These are phyloP conservation scores for Silene latifolia DNA, from an alignment of 148 eudicot genomes.

Conservation along the genomic window DNA sequence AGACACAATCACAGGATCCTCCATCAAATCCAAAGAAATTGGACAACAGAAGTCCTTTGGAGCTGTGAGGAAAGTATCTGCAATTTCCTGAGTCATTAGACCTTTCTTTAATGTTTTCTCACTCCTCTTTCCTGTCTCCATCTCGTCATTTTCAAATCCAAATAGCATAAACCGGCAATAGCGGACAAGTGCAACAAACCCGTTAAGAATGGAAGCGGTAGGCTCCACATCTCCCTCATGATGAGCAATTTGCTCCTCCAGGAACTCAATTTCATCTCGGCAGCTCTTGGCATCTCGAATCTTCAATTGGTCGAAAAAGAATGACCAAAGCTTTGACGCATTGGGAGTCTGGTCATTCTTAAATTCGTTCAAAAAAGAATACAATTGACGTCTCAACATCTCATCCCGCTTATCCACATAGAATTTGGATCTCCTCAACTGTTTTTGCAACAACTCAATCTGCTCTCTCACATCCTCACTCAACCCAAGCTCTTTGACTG, in stretches of 20 bases:
- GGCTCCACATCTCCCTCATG: constrained; percentile 81
- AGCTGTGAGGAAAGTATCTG: constrained; percentile 46
- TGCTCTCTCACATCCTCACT: constrained; percentile 69
- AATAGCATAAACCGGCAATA: constrained; percentile 71
- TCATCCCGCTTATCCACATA: constrained; percentile 63
- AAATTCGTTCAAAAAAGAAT: constrained; percentile 47
- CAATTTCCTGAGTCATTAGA: constrained; percentile 45
- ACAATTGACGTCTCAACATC: constrained; percentile 43
- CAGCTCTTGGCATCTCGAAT: constrained; percentile 44
- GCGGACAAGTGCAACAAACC: constrained; percentile 63
- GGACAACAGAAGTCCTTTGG: constrained; percentile 91
- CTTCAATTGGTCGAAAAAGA: constrained; percentile 54
- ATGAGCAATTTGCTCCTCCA: constrained; percentile 81
- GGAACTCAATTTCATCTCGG: constrained; percentile 67
- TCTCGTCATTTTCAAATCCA: constrained; percentile 71
- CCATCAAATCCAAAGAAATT: constrained; percentile 80
- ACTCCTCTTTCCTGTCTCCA: constrained; percentile 32
- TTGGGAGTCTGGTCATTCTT: constrained; percentile 49
- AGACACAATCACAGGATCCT: constrained; percentile 71
- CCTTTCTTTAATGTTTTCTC: constrained; percentile 45
- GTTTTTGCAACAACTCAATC: constrained; percentile 59
- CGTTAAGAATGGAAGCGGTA: constrained; percentile 50
- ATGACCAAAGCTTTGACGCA: constrained; percentile 32
- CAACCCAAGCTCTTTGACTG: constrained; percentile 45
- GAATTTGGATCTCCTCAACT: constrained; percentile 45